Percentiles rank a stretch among this genome's conserved stretches.
These are phyloP conservation scores for Chaetomium sp. DNA, from an alignment of 2,329 filamentous ascomycete species.

Conservation along the genomic window DNA sequence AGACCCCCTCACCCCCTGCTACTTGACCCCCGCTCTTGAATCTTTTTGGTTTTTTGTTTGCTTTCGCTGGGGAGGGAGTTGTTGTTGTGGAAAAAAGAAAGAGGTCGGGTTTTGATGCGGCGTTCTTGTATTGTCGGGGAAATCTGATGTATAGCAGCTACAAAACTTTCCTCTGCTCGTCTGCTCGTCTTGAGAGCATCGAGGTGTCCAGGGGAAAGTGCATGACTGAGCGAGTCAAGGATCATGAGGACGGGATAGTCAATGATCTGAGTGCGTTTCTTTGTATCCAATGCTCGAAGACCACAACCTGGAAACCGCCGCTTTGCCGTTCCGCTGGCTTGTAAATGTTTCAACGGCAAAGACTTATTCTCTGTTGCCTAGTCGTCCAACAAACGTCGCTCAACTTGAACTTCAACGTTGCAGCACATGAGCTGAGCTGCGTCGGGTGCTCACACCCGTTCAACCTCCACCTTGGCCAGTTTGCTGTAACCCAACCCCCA, in stretches of 20 bases:
- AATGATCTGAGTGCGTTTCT: neutral
- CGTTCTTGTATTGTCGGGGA: neutral
- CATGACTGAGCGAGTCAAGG: constrained; percentile 1
- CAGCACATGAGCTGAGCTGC: constrained; percentile 3
- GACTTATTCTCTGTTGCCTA: neutral
- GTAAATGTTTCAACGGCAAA: neutral
- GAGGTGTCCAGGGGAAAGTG: neutral
- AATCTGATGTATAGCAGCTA: neutral
- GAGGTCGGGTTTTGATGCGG: neutral
- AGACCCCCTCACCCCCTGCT: constrained; percentile 9
- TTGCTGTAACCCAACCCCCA: constrained; percentile 16
- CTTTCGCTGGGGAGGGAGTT: neutral
- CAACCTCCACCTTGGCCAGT: constrained; percentile 6
- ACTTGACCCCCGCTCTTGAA: constrained; percentile 8
- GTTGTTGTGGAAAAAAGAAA: neutral
- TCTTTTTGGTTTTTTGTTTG: neutral
- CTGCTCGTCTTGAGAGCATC: neutral
- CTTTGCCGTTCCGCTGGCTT: neutral
- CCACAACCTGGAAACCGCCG: neutral
- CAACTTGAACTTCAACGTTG: neutral
- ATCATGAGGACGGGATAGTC: constrained; percentile 1
- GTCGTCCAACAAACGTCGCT: neutral
- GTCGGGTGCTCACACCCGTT: neutral
- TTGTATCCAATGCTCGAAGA: neutral
- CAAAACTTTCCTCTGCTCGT: neutral